Conservation (phyloP, 2,329 filamentous ascomycete genomes). For the Myrmaecium sp. region DNA sequence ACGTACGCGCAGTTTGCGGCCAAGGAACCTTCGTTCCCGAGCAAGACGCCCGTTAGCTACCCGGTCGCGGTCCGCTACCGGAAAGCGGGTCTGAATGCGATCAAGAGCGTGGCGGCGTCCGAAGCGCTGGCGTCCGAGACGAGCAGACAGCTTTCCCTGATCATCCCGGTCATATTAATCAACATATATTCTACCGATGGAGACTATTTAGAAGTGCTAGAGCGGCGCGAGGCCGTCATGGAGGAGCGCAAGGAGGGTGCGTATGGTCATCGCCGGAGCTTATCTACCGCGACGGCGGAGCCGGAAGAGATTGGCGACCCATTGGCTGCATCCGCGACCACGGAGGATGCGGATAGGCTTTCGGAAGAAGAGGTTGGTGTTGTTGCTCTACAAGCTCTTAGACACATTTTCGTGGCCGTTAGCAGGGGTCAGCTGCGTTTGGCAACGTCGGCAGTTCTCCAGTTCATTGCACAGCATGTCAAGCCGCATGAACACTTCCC, state of each 20-base stretch:
- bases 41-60: slow-evolving; percentile 42
- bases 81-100: slow-evolving; percentile 43
- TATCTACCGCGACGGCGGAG: slow-evolving; percentile 57
- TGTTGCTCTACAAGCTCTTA: slow-evolving; percentile 69
- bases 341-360: slow-evolving; percentile 72
- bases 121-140: slow-evolving; percentile 62
- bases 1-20: slow-evolving; percentile 69
- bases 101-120: slow-evolving; percentile 64
- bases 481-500: slow-evolving; percentile 11
- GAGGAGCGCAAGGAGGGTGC: slow-evolving; percentile 49
- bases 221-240: slow-evolving; percentile 47
- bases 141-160: slow-evolving; percentile 57
- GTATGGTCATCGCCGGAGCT: slow-evolving; percentile 54
- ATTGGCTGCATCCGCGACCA: slow-evolving; percentile 57
- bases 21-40: slow-evolving; percentile 29
- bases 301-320: slow-evolving; percentile 50
- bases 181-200: slow-evolving; percentile 67
- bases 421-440: slow-evolving; percentile 67
- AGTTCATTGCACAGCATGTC: slow-evolving; percentile 42
- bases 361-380: slow-evolving; percentile 80
- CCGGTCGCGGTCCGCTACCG: slow-evolving; percentile 53
- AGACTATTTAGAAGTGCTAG: slow-evolving; percentile 50
- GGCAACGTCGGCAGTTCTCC: slow-evolving; percentile 56
- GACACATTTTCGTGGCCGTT: slow-evolving; percentile 68
- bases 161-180: slow-evolving; percentile 72